Percentiles rank a stretch among this genome's conserved stretches.
Evolutionary conservation across 805 yeast genomes (phyloP).

Genomic region (Wickerhamomyces silvicola): DNA sequence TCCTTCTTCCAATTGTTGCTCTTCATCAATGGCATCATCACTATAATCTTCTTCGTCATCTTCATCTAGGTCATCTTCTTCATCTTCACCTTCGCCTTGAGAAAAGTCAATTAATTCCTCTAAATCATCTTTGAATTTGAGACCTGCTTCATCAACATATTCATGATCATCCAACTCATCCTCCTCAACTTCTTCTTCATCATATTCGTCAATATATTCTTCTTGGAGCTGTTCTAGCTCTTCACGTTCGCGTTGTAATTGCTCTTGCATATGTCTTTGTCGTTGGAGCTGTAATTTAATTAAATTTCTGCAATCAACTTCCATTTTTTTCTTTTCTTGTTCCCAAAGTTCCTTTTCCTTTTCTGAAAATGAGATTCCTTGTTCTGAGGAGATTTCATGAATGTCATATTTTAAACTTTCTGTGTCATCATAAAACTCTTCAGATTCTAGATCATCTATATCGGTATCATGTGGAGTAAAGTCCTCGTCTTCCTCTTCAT

Average conservation of each 20-base stretch:
- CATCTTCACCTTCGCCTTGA: constrained; percentile 19
- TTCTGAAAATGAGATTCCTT: too few species aligned
- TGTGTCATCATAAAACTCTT: constrained; percentile 1
- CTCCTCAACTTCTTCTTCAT: constrained; percentile 28
- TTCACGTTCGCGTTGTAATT: constrained; percentile 9
- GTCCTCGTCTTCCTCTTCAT: constrained; percentile 17
- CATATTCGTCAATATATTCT: constrained; percentile 7
- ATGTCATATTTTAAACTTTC: too few species aligned
- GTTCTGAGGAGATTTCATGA: too few species aligned
- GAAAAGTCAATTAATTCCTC: too few species aligned
- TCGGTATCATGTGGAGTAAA: constrained; percentile 6
- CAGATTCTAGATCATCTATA: constrained; percentile 2
- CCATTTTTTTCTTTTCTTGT: too few species aligned
- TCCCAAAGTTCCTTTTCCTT: too few species aligned
- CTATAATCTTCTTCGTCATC: constrained; percentile 33
- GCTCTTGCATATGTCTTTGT: constrained; percentile 11
- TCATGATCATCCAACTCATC: constrained; percentile 33
- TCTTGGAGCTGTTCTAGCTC: constrained; percentile 11
- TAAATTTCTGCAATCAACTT: too few species aligned
- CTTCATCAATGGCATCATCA: constrained; percentile 43
- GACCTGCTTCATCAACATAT: constrained; percentile 26
- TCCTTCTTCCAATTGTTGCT: constrained; percentile 68
- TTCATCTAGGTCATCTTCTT: constrained; percentile 31
- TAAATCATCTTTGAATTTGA: constrained; percentile 31
- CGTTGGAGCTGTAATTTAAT: constrained; percentile 8